phyloP scores from a whole-genome alignment of 2,329 filamentous ascomycete genomes.

The Pseudonectria buxi region DNA sequence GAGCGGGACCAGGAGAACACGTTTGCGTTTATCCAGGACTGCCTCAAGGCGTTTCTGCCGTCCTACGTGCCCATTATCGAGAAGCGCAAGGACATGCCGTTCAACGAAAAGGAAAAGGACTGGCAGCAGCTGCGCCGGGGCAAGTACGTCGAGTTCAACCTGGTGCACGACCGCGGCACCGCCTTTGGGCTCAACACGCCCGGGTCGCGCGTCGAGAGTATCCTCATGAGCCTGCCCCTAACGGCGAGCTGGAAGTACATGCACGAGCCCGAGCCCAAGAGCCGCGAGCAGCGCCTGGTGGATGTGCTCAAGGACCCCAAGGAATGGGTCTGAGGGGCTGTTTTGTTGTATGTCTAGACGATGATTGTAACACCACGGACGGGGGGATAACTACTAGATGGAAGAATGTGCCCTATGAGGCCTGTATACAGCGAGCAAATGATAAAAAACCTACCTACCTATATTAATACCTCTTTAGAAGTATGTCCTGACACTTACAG shows the following conservation, averaged over 20 bases:
- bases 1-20: conserved; percentile 83
- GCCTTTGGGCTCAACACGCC: conserved; percentile 92
- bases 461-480: too few species aligned
- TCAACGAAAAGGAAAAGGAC: conserved; percentile 75
- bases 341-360: conserved; percentile 4
- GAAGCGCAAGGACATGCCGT: conserved; percentile 86
- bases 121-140: conserved; percentile 95
- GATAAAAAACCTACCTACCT: too few species aligned
- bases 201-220: conserved; percentile 87
- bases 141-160: conserved; percentile 97
- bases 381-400: conserved; percentile 12
- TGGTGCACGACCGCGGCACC: conserved; percentile 93
- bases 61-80: conserved; percentile 86
- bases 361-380: conserved; percentile 5
- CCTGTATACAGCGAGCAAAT: too few species aligned
- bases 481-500: too few species aligned
- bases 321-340: conserved; percentile 52
- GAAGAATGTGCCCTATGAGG: not conserved
- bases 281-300: conserved; percentile 71
- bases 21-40: conserved; percentile 83
- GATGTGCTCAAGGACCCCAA: conserved; percentile 61
- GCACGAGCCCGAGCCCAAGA: conserved; percentile 72
- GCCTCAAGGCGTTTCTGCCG: conserved; percentile 79
- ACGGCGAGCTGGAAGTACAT: conserved; percentile 96
- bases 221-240: conserved; percentile 90